Evolutionary conservation across 2,329 filamentous ascomycete genomes (phyloP).

Genomic region (Rasamsonia emersonii): DNA sequence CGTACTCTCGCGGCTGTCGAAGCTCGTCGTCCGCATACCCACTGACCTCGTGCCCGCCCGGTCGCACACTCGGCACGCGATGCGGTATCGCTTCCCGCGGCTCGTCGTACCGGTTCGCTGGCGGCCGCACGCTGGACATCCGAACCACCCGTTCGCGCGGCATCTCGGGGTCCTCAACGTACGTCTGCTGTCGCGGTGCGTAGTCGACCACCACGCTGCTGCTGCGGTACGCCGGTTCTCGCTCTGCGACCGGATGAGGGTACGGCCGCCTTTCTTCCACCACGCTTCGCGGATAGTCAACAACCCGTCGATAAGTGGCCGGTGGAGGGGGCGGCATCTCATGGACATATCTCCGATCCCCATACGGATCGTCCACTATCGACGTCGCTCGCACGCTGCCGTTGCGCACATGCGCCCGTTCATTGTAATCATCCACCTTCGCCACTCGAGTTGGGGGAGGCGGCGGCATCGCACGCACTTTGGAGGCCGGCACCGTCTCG

Average conservation of each 20-base stretch:
- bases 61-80: slow-evolving; percentile 35
- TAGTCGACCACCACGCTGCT: slow-evolving; percentile 36
- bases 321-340: slow-evolving; percentile 39
- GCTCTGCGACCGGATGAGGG: slow-evolving; percentile 22
- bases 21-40: slow-evolving; percentile 33
- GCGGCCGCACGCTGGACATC: slow-evolving; percentile 51
- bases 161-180: slow-evolving; percentile 59
- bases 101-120: slow-evolving; percentile 36
- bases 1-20: slow-evolving; percentile 41
- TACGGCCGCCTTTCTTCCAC: slow-evolving; percentile 25
- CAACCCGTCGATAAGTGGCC: slow-evolving; percentile 31
- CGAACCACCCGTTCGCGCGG: slow-evolving; percentile 48
- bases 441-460: slow-evolving; percentile 21
- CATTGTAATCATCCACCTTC: slow-evolving; percentile 26
- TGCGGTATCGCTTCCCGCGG: slow-evolving; percentile 26
- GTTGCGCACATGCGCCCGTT: slow-evolving; percentile 20
- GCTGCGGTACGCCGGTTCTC: slow-evolving; percentile 26
- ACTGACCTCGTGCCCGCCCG: slow-evolving; percentile 34
- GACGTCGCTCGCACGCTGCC: slow-evolving; percentile 33
- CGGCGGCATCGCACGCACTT: slow-evolving; percentile 25
- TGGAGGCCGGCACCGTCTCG: slow-evolving; percentile 40
- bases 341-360: slow-evolving; percentile 32
- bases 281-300: slow-evolving; percentile 25
- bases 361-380: slow-evolving; percentile 34
- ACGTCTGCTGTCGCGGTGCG: slow-evolving; percentile 25